A percentile compares a stretch with the other conserved stretches of the same genome.
Conservation (phyloP, 768 basidiomycete genomes). For the Glaciozyma antarctica region DNA sequence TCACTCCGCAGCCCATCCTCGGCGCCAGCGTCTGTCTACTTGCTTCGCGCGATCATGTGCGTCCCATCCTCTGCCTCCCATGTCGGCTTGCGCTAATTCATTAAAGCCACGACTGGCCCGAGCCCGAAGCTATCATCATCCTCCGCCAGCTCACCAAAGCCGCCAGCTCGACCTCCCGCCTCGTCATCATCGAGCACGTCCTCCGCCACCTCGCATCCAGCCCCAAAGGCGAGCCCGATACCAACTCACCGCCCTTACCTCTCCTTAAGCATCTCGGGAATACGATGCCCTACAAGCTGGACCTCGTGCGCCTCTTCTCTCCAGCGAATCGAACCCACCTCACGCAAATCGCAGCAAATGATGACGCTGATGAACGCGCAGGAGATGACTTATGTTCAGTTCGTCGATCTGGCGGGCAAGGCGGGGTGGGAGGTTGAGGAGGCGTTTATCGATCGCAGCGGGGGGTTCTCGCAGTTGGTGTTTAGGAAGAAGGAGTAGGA, state of each 20-base stretch:
- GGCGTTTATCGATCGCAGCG: no score
- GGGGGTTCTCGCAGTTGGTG: no score
- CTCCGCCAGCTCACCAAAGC: constrained; percentile 46
- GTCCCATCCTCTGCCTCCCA: neutral
- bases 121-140: constrained; percentile 48
- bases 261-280: neutral
- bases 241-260: neutral
- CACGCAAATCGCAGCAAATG: neutral
- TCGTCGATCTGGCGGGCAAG: neutral
- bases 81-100: neutral
- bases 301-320: neutral
- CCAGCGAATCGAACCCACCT: no score
- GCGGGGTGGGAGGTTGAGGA: constrained; percentile 9
- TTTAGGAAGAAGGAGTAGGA: no score
- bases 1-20: constrained; percentile 50
- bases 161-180: constrained; percentile 46
- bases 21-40: constrained; percentile 56
- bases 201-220: constrained; percentile 34
- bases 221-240: no score
- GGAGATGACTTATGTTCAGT: constrained; percentile 14
- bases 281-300: constrained; percentile 3
- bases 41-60: constrained; percentile 55
- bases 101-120: constrained; percentile 61
- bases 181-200: constrained; percentile 64
- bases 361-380: constrained; percentile 10